Evolutionary conservation across 805 yeast species (phyloP), one percentile per base, ranked within the genome.

Genomic region (Wickerhamomyces alni): DNA sequence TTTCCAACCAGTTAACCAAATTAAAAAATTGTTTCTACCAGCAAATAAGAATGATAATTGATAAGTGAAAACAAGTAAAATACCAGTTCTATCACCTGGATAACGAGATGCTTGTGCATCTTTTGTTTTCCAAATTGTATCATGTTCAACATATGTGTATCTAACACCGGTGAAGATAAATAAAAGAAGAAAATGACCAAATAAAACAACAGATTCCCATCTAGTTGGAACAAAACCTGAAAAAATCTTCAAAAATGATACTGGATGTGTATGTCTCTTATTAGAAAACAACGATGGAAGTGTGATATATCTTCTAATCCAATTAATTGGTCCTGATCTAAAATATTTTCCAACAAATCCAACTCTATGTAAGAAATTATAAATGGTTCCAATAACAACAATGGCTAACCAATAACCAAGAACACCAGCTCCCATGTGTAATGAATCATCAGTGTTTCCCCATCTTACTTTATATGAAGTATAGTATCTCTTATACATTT

Each of bases 21-120:
- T 70, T 45, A 84, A 59, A 36, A 86, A 69, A 59, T 82, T 86
- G 61, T 83, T 86, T 51, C 94, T 66, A 10, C 87, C 84, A 6
- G 85, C 80, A 52, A 84, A 79, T 33, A 83, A 56, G 39, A 78
- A 69, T 19, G 77, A 54, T 9, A 72, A 51, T 1, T 89, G 87
- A 40, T 78, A 47, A 21, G 61, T 57, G 17, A 62, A 63, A 33
- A 65, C 52, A 10, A 42, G 29, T 8, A 54, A 30, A 18, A 47
- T 38, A 30, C 52, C 59, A 9, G 50, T 41, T 43, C 59, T 45
- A 35, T 55, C 59, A 49, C 55, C 57, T 9, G 47, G 46, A 33
- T 54, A 55, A 43, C 59, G 47, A 7, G 52, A 29, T 33, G 35
- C 40, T 37, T 55, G 57, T 13, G 41, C 52, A 2, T n/a, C 22